These are phyloP conservation scores for Trichophyton rubrum DNA, from an alignment of 2,329 filamentous ascomycete genomes.

Conservation along the genomic window DNA sequence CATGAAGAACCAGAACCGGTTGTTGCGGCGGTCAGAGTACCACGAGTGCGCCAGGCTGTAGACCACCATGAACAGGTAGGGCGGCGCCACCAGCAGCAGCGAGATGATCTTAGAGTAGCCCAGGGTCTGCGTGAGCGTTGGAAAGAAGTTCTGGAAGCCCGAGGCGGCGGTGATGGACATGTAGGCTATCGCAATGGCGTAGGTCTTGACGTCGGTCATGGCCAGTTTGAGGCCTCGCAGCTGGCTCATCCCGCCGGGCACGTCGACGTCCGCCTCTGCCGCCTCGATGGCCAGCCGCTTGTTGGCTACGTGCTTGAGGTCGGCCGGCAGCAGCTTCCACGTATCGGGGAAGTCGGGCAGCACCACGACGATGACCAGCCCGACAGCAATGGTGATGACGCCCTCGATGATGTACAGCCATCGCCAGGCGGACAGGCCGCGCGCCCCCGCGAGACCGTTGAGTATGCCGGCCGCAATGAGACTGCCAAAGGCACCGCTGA, in stretches of 20 bases:
- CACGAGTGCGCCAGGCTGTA: slow-evolving; percentile 36
- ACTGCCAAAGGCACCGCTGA: slow-evolving; percentile 42
- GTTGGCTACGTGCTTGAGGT: slow-evolving; percentile 37
- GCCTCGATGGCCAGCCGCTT: slow-evolving; percentile 41
- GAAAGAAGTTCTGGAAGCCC: slow-evolving; percentile 48
- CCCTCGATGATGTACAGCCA: slow-evolving; percentile 33
- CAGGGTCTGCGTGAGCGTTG: slow-evolving; percentile 38
- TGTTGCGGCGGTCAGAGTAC: slow-evolving; percentile 33
- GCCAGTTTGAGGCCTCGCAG: slow-evolving; percentile 40
- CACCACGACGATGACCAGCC: slow-evolving; percentile 22
- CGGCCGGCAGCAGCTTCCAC: slow-evolving; percentile 31
- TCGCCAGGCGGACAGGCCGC: slow-evolving; percentile 29
- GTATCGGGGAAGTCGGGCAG: slow-evolving; percentile 36
- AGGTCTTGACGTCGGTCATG: slow-evolving; percentile 40
- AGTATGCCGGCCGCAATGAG: slow-evolving; percentile 43
- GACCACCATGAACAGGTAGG: slow-evolving; percentile 43
- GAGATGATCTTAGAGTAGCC: slow-evolving; percentile 36
- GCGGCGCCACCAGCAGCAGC: slow-evolving; percentile 41
- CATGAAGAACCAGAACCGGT: slow-evolving; percentile 42
- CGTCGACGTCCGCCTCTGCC: slow-evolving; percentile 39
- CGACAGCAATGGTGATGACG: slow-evolving; percentile 24
- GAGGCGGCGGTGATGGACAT: slow-evolving; percentile 38
- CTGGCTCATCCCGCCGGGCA: slow-evolving; percentile 37
- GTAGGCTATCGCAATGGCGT: slow-evolving; percentile 34
- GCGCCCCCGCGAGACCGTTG: slow-evolving; percentile 25